phyloP scores from a whole-genome alignment of 2,329 filamentous ascomycete genomes.

The Penicillium sp. region DNA sequence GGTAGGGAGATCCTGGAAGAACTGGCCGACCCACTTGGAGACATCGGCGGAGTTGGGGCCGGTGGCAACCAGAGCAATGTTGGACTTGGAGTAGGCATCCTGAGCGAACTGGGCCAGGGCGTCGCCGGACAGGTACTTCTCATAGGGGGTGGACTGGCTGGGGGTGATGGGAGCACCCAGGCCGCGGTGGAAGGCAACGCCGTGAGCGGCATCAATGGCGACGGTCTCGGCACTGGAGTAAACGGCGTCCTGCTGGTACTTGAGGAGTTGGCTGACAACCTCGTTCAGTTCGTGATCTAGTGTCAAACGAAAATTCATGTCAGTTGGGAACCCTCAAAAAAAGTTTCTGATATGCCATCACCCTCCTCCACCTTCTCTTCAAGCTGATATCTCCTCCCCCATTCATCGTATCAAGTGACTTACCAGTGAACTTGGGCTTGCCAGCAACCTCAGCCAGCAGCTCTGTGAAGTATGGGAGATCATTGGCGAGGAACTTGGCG shows the following conservation, averaged over 20 bases:
- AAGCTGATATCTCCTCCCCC: not conserved
- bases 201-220: constrained; percentile 83
- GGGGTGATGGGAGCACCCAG: constrained; percentile 79
- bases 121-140: constrained; percentile 73
- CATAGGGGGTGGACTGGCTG: constrained; percentile 68
- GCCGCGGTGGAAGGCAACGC: constrained; percentile 87
- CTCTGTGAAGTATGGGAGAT: constrained; percentile 97
- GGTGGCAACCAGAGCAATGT: constrained; percentile 88
- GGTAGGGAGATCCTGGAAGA: constrained; percentile 74
- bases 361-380: not conserved
- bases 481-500: constrained; percentile 91
- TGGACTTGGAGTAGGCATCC: constrained; percentile 81
- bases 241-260: constrained; percentile 73
- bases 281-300: constrained; percentile 88
- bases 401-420: constrained; percentile 20
- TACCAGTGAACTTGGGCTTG: constrained; percentile 79
- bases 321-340: constrained; percentile 8
- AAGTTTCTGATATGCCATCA: constrained; percentile 1
- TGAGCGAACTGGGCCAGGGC: constrained; percentile 74
- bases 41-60: constrained; percentile 76
- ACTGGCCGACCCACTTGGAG: constrained; percentile 87
- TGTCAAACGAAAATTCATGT: constrained; percentile 11
- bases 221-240: constrained; percentile 64
- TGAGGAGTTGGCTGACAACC: constrained; percentile 76
- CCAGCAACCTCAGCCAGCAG: constrained; percentile 88